A percentile compares a stretch with the other conserved stretches of the same genome.
phyloP scores from a whole-genome alignment of 164 flowering plant species.

The Liriodendron chinense region DNA sequence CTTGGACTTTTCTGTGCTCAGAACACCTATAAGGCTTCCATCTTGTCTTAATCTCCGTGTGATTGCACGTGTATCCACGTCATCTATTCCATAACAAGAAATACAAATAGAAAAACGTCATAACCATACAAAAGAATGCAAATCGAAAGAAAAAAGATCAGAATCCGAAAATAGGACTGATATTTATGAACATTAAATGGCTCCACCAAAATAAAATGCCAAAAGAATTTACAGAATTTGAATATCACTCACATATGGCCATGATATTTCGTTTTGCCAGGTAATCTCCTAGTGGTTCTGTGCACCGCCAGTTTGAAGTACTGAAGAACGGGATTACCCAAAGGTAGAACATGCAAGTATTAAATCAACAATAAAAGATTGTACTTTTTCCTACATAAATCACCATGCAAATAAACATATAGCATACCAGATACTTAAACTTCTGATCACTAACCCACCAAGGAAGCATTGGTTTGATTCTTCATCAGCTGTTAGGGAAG shows the following conservation, averaged over 20 bases:
- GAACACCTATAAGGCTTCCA: slow-evolving; percentile 82
- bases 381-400: neutral
- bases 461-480: slow-evolving; percentile 23
- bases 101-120: neutral
- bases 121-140: neutral
- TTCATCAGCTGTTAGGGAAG: slow-evolving; percentile 15
- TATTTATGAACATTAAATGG: neutral
- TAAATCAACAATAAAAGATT: neutral
- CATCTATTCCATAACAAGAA: slow-evolving; percentile 50
- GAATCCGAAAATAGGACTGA: neutral
- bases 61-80: slow-evolving; percentile 90
- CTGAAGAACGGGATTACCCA: slow-evolving; percentile 25
- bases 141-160: slow-evolving; percentile 5
- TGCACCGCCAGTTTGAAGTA: slow-evolving; percentile 81
- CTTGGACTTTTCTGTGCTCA: slow-evolving; percentile 72
- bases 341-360: neutral
- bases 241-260: slow-evolving; percentile 73
- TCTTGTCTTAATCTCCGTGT: slow-evolving; percentile 84
- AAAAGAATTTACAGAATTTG: neutral
- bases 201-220: neutral
- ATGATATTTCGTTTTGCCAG: slow-evolving; percentile 74
- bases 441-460: slow-evolving; percentile 21
- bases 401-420: neutral
- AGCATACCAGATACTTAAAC: slow-evolving; percentile 20
- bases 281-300: slow-evolving; percentile 60